Conservation (phyloP, 2,329 filamentous ascomycete species). For the Penicillium olsonii region DNA sequence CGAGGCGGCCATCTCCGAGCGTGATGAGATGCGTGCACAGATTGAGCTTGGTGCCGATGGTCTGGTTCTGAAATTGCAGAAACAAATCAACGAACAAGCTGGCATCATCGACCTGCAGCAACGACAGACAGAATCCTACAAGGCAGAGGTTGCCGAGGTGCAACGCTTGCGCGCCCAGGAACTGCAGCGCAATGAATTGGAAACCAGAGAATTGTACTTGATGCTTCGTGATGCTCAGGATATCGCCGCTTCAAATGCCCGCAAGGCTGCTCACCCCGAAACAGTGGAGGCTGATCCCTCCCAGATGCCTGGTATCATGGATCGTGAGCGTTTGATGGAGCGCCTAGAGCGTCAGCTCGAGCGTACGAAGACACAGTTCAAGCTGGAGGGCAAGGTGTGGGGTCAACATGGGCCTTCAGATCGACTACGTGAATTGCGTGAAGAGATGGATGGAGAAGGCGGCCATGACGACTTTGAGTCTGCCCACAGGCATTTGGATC, state of each 20-base stretch:
- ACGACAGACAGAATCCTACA: slow-evolving; percentile 82
- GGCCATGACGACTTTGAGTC: slow-evolving; percentile 55
- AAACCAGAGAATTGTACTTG: slow-evolving; percentile 93
- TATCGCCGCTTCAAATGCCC: slow-evolving; percentile 85
- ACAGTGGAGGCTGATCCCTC: slow-evolving; percentile 63
- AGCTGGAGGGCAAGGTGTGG: slow-evolving; percentile 92
- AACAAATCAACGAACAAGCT: slow-evolving; percentile 88
- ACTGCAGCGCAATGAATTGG: slow-evolving; percentile 89
- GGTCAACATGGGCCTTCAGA: slow-evolving; percentile 86
- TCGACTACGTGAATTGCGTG: slow-evolving; percentile 83
- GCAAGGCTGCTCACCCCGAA: slow-evolving; percentile 47
- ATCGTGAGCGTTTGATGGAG: slow-evolving; percentile 89
- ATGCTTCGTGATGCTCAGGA: slow-evolving; percentile 98
- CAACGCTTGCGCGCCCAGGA: slow-evolving; percentile 86
- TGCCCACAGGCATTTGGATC: slow-evolving; percentile 65
- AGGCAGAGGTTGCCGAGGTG: slow-evolving; percentile 83
- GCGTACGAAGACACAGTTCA: slow-evolving; percentile 95
- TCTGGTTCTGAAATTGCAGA: slow-evolving; percentile 87
- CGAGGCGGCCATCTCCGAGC: slow-evolving; percentile 91
- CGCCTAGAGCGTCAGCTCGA: slow-evolving; percentile 93
- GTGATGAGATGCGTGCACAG: slow-evolving; percentile 88
- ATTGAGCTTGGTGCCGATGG: slow-evolving; percentile 91
- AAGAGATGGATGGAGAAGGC: slow-evolving; percentile 81
- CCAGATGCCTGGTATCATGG: slow-evolving; percentile 87
- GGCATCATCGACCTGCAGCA: slow-evolving; percentile 86